A percentile compares a stretch with the other conserved stretches of the same genome.
Conservation (phyloP, 208 protist genomes). For the Entamoeba invadens region DNA sequence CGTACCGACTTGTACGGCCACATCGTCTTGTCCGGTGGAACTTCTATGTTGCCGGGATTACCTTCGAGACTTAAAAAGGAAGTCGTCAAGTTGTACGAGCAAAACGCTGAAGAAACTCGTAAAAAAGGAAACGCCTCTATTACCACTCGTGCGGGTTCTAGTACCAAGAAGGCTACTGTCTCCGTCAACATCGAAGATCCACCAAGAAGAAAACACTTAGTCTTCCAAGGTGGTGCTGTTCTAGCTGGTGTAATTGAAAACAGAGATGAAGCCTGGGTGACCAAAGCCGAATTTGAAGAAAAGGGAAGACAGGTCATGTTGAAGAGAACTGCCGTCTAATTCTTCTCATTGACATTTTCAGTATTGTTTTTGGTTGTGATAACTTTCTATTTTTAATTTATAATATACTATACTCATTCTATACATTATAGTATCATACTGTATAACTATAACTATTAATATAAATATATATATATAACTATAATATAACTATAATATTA, state of each 20-base stretch:
- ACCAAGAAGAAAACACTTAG: not conserved
- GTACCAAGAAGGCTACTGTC: not conserved
- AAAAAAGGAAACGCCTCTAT: not conserved
- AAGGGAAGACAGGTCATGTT: not conserved
- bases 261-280: not conserved
- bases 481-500: no score
- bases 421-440: no score
- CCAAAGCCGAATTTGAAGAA: not conserved
- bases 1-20: not conserved
- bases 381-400: no score
- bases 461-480: no score
- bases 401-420: no score
- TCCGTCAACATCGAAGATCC: not conserved
- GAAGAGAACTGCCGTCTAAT: not conserved
- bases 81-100: conserved; percentile 8
- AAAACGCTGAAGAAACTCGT: not conserved
- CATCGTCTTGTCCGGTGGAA: conserved; percentile 25
- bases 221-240: not conserved
- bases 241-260: not conserved
- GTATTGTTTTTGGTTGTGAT: no score
- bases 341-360: no score
- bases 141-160: not conserved
- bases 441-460: no score
- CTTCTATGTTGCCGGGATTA: conserved; percentile 23
- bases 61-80: conserved; percentile 15